Conservation (phyloP, 2,329 filamentous ascomycete genomes). For the Paraconiothyrium brasiliense region DNA sequence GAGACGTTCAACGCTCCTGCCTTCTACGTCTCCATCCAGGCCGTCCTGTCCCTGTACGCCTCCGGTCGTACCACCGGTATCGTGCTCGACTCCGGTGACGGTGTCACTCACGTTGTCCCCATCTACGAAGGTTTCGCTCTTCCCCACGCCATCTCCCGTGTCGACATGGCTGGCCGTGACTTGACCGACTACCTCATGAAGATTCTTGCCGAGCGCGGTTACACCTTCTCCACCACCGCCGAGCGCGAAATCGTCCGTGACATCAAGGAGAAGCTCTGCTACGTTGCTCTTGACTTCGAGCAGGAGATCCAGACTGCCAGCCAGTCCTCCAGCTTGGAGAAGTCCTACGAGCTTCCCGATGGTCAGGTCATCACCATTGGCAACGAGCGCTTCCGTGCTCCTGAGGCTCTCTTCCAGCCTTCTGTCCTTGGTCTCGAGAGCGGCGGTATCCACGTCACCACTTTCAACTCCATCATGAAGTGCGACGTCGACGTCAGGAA, state of each 20-base stretch:
- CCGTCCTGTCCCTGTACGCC: constrained; percentile 98
- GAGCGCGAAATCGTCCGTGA: constrained; percentile 99
- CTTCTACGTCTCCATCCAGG: constrained; percentile 99
- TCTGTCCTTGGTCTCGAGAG: constrained; percentile 97
- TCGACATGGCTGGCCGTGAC: constrained; percentile 99
- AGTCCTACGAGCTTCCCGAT: constrained; percentile 99
- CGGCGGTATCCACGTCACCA: constrained; percentile 99
- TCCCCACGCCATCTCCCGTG: constrained; percentile 99
- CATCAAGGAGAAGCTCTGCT: constrained; percentile 99
- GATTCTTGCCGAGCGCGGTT: constrained; percentile 98
- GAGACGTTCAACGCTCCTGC: constrained; percentile 99
- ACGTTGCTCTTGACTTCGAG: constrained; percentile 99
- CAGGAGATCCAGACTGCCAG: constrained; percentile 99
- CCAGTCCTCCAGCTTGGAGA: constrained; percentile 98
- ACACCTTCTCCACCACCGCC: constrained; percentile 99
- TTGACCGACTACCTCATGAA: constrained; percentile 99
- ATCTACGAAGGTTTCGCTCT: constrained; percentile 99
- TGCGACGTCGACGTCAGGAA: constrained; percentile 99
- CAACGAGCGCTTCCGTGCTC: constrained; percentile 99
- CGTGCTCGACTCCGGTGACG: constrained; percentile 99
- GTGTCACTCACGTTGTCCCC: constrained; percentile 99
- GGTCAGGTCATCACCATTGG: constrained; percentile 99
- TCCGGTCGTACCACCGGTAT: constrained; percentile 99
- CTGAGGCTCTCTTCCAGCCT: constrained; percentile 99
- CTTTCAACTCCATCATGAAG: constrained; percentile 99